These are phyloP conservation scores for Diddensiella caesifluorescens DNA, from an alignment of 805 yeast species.

Conservation along the genomic window DNA sequence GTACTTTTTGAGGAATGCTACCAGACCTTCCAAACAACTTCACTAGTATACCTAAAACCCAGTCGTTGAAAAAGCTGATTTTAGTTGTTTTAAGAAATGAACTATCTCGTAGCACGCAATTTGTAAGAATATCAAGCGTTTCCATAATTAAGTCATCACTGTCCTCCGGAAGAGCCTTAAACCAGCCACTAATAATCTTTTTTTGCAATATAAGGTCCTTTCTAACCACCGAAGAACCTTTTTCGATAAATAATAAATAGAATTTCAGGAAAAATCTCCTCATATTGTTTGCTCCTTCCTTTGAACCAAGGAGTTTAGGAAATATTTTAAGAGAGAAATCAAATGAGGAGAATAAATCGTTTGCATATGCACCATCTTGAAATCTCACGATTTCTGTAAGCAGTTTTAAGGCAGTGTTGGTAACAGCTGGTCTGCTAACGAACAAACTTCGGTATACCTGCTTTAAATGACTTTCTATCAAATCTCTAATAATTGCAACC, in stretches of 20 bases:
- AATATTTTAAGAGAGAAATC: conserved; percentile 61
- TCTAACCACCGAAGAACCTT: conserved; percentile 51
- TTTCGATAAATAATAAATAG: conserved; percentile 49
- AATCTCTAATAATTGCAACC: conserved; percentile 42
- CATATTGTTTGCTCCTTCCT: conserved; percentile 39
- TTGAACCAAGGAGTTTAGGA: conserved; percentile 51
- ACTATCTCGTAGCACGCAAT: conserved; percentile 51
- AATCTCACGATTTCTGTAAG: conserved; percentile 48
- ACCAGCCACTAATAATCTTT: conserved; percentile 59
- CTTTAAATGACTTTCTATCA: conserved; percentile 54
- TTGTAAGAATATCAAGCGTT: conserved; percentile 45
- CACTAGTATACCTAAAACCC: conserved; percentile 55
- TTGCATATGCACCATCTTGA: conserved; percentile 46
- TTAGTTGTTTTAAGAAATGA: conserved; percentile 63
- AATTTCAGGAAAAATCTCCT: conserved; percentile 58
- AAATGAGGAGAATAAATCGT: conserved; percentile 56
- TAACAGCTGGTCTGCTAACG: conserved; percentile 49
- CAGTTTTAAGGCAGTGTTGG: conserved; percentile 58
- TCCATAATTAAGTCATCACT: conserved; percentile 37
- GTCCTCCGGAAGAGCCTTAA: conserved; percentile 60
- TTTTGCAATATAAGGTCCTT: conserved; percentile 56
- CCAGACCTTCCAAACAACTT: conserved; percentile 42
- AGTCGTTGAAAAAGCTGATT: conserved; percentile 71
- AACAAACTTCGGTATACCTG: conserved; percentile 63
- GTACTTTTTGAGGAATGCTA: conserved; percentile 29